Percentiles rank a stretch among this genome's conserved stretches.
phyloP scores from a whole-genome alignment of 2,329 filamentous ascomycete species.

The Calonectria naviculata region DNA sequence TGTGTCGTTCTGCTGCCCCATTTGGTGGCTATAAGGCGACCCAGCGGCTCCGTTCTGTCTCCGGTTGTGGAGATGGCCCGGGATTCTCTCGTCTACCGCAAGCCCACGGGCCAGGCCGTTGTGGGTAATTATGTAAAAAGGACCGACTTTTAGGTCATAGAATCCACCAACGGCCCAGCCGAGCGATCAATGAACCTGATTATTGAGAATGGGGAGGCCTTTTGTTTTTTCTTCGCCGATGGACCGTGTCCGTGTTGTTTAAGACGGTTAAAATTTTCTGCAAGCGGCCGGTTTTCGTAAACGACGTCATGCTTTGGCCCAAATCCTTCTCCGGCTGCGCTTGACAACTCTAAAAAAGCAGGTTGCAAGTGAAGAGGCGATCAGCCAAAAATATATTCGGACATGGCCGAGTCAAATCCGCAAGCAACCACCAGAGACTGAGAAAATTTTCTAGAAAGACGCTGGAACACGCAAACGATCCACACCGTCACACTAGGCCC shows the following conservation, averaged over 20 bases:
- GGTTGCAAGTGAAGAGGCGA: not conserved
- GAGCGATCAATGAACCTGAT: not conserved
- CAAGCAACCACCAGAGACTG: not conserved
- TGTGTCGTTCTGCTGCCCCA: constrained; percentile 20
- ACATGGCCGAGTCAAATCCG: not conserved
- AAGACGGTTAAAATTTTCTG: not conserved
- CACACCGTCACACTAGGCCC: not conserved
- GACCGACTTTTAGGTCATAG: constrained; percentile 24
- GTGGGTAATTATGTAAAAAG: constrained; percentile 21
- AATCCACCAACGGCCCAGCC: constrained; percentile 10
- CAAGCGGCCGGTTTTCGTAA: not conserved
- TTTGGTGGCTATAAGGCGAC: constrained; percentile 17
- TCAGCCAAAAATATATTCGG: not conserved
- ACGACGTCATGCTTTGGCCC: not conserved
- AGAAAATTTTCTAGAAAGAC: constrained; percentile 23
- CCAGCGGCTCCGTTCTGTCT: constrained; percentile 1
- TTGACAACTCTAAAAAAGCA: not conserved
- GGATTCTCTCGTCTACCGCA: not conserved
- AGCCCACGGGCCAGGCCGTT: constrained; percentile 20
- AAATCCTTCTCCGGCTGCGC: not conserved
- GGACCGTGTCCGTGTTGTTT: not conserved
- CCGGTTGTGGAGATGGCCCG: constrained; percentile 13
- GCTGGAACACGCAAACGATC: constrained; percentile 19
- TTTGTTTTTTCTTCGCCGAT: not conserved
- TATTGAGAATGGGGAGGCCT: not conserved